Conservation (phyloP, 148 eudicot genomes). For the Persicaria maculosa region DNA sequence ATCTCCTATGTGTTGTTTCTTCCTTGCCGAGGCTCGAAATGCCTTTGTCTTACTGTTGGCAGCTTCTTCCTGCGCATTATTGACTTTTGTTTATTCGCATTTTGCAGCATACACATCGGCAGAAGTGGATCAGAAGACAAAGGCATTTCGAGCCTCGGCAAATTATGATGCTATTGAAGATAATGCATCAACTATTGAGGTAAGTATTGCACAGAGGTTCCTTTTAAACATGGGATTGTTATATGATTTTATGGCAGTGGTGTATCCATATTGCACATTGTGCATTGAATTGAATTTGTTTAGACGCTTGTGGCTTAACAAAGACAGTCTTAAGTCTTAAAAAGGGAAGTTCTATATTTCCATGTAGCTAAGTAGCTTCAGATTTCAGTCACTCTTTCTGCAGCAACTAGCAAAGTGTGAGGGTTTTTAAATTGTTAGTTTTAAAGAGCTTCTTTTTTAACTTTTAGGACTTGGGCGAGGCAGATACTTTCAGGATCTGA, state of each 20-base stretch:
- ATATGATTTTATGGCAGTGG: neutral
- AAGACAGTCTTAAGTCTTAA: no score
- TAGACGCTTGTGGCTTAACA: neutral
- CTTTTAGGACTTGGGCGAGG: neutral
- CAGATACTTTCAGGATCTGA: neutral
- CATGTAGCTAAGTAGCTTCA: no score
- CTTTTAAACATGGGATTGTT: neutral
- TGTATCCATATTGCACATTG: neutral
- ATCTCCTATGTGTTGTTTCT: no score
- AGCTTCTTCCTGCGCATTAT: neutral
- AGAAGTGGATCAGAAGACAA: constrained; percentile 75
- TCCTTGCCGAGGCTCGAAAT: no score
- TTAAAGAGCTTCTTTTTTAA: neutral
- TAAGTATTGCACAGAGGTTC: constrained; percentile 25
- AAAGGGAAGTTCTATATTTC: no score
- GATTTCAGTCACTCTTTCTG: neutral
- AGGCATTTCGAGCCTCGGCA: constrained; percentile 49
- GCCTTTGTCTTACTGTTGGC: no score
- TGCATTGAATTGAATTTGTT: neutral
- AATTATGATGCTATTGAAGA: constrained; percentile 24
- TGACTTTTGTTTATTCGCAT: neutral
- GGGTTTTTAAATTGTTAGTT: neutral
- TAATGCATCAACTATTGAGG: constrained; percentile 44
- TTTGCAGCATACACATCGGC: constrained; percentile 67
- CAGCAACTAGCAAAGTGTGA: neutral